Evolutionary conservation across 371 early-diverging fungal genomes (phyloP), one percentile per base, ranked within the genome.

Genomic region (Encephalitozoon romaleae): DNA sequence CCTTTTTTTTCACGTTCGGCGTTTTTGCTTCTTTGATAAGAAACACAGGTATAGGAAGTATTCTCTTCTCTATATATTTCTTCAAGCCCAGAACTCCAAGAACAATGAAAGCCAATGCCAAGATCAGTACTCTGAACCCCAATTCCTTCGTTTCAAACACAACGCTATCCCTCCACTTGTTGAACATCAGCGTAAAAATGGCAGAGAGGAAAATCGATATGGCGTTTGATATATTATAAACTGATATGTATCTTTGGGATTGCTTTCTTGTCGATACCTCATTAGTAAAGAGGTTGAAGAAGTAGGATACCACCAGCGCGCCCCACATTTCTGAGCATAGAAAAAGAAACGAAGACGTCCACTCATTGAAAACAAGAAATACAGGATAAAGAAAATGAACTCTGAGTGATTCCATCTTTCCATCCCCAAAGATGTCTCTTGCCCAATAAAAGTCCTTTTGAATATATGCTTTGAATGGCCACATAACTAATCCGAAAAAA

Each of bases 301-400:
- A 66, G 18, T 74, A 72, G 2, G 81, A 81, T 3, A 78, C 53
- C 39, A 84, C 73, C 0, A 84, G 25, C 34, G 77, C 70, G 39
- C 84, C 81, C 73, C 75, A 84, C 28, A 81, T 63, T 42, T 83
- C 84, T 5, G 81, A 78, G 34, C 73, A 30, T 2, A 80, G 59
- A 65, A 74, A 83, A 3, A 70, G 59, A n/a, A 83, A 72, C 32
- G 83, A 77, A 34, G 74, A 76, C 67, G 81, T 79, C 83, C 83
- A 83, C 52, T 71, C 72, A 59, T 75, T 78, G 41, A 76, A 42
- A 1, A 76, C 82, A n/a, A 81, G 72, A 26, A 81, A 59, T 15
- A 74, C n/a, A 34, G 67, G 52, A 53, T 39, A 28, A 5, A 74
- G 9, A 21, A 52, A 51, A 4, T 53, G 38, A 4, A 67, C 18